These are phyloP conservation scores for Closterium sp. DNA, from an alignment of 139 green algal species.

Conservation along the genomic window DNA sequence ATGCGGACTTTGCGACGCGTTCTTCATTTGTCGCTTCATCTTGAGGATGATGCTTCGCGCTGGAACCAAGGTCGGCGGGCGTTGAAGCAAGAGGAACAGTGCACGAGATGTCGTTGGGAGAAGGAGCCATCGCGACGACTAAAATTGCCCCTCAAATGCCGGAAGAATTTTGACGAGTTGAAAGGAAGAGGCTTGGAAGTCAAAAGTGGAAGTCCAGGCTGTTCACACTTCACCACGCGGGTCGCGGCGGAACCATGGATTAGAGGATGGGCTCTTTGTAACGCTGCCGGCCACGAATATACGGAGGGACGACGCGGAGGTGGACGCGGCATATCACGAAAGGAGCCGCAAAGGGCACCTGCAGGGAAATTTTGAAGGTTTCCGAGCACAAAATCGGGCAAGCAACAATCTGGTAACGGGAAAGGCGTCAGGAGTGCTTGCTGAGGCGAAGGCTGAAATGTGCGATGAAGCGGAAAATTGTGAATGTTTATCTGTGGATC, in stretches of 20 bases:
- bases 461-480: neutral
- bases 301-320: neutral
- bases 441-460: neutral
- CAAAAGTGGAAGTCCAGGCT: neutral
- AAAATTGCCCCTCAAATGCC: neutral
- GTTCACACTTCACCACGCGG: neutral
- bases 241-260: neutral
- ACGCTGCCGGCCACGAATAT: neutral
- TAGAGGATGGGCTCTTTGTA: neutral
- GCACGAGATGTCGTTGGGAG: neutral
- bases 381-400: no score
- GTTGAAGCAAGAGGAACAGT: neutral
- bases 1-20: neutral
- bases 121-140: neutral
- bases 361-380: neutral
- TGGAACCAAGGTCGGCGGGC: no score
- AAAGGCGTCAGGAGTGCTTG: no score
- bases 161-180: neutral
- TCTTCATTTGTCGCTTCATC: neutral
- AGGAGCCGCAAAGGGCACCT: neutral
- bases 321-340: neutral
- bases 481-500: neutral
- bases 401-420: no score
- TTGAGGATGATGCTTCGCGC: neutral
- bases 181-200: neutral